These are phyloP conservation scores for Niveomyces coronatus DNA, from an alignment of 2,329 filamentous ascomycete genomes.

Conservation along the genomic window DNA sequence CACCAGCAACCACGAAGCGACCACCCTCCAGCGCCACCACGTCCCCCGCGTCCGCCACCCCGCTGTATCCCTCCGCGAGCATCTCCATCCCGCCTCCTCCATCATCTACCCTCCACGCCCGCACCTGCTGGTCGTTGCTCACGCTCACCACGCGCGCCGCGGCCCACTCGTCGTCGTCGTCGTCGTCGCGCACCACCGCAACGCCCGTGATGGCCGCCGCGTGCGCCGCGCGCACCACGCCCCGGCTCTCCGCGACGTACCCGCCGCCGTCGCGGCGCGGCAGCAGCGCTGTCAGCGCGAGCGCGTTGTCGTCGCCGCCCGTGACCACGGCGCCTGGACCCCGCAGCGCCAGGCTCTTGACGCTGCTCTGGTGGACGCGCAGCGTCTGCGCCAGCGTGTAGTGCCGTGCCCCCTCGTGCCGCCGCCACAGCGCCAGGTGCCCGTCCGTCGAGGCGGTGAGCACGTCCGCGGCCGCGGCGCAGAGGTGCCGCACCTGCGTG, in stretches of 20 bases:
- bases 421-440: constrained; percentile 51
- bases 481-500: constrained; percentile 49
- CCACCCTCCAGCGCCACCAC: constrained; percentile 28
- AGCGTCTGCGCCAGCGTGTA: constrained; percentile 22
- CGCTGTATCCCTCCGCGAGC: constrained; percentile 42
- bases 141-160: constrained; percentile 33
- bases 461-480: constrained; percentile 26
- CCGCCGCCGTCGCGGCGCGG: constrained; percentile 3
- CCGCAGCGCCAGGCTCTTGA: constrained; percentile 50
- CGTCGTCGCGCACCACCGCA: constrained; percentile 21
- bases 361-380: constrained; percentile 66
- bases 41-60: constrained; percentile 50
- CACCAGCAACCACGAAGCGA: constrained; percentile 31
- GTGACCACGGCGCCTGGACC: constrained; percentile 52
- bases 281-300: constrained; percentile 47
- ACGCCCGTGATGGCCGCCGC: constrained; percentile 60
- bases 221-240: constrained; percentile 48
- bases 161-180: constrained; percentile 14
- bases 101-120: constrained; percentile 36
- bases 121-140: constrained; percentile 53
- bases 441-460: constrained; percentile 77
- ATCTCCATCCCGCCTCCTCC: constrained; percentile 24
- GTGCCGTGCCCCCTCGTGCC: neutral
- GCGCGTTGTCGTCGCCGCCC: constrained; percentile 79
- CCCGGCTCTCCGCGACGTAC: constrained; percentile 16